Base-by-base conservation (phyloP, 305 asterid genomes). In the Fraxinus nigra region DNA sequence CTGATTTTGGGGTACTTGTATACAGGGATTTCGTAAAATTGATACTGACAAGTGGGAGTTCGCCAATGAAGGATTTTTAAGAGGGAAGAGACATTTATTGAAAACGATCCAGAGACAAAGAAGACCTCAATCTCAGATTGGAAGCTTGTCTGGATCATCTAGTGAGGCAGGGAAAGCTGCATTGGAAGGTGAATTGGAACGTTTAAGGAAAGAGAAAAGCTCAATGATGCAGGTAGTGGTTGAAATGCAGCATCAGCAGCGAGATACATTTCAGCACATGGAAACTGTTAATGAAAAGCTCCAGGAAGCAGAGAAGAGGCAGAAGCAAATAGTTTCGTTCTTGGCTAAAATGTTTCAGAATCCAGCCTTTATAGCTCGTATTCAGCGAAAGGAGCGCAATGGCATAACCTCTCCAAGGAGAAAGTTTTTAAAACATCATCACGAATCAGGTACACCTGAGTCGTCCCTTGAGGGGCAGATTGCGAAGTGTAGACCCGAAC, bases 41-140 rank as follows among this genome's bases (percentile, higher is more conserved):
- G 93, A 93, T 83, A 83, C 96, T 1, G 97, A 95, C 69, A 92
- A 77, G 84, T 93, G 98, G 98, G 98, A 95, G 84, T 93, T 95
- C 35, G 96, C 98, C 7, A 88, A 87, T 40, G 96, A 92, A 83
- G 92, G 95, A 35, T 94, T 94, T 80, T 7, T 82, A 34, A 91
- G 85, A 87, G 97, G 97, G 82, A 88, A 90, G 74, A 93, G 82
- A 86, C 93, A 90, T 78, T 86, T 95, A 79, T 80, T 95, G 89
- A 93, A 82, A 89, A 89, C 86, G 20, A 91, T 95, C 86, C 97
- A 90, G 72, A 89, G 98, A 92, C 97, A 95, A 61, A 93, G 85
- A 87, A 61, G 91, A 5, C 65, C 85, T 81, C 93, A 88, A 28
- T 85, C 93, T 69, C 92, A 85, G 78, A 75, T 72, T 28, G 95